Base-by-base conservation (phyloP, 805 yeast genomes). In the Candida yuanshanica region DNA sequence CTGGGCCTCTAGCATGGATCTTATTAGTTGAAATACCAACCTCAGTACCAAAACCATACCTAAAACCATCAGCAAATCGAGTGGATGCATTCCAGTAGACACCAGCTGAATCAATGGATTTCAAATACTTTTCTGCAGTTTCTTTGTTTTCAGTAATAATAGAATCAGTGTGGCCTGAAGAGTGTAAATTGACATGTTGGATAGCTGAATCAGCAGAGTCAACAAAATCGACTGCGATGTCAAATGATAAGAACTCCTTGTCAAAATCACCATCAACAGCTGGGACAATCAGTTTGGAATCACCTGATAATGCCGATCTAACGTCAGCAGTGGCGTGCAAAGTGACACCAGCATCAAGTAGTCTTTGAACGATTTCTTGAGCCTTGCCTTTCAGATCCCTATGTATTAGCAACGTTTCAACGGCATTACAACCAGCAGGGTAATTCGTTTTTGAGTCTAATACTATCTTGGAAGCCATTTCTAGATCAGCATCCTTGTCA, bases 371-470 rank as follows among this genome's bases (percentile, higher is more conserved):
- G 13, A 70, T 66, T 20, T 63, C 60, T 13, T 64, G 44, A 13
- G 72, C 52, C 29, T 49, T 55, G 52, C 45, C 65, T 39, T 58
- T 68, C 50, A 60, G 60, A 44, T 51, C 57, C 38, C 69, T 64
- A 61, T 83, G 74, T 36, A 95, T 64, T 42, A 93, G 71, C 23
- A 93, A 63, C 25, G 93, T 87, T 63, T 93, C 99, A 41, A 78
- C 91, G 7, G 99, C 97, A 60, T 93, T 93, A 64, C 99, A 93
- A n/a, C 96, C 99, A 11, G 99, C 99, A 37, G 98, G 97, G 60
- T 93, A 93, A 62, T 89, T 90, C 0, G 96, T 88, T 64, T 93
- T 93, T 5, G 96, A 75, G 63, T 93, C 99, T 21, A 87, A 75
- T 5, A 79, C 70, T 23, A 93, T 77, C 42, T 77, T 76, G 25